Percentiles rank a stretch among this genome's conserved stretches.
Evolutionary conservation across 2,329 filamentous ascomycete species (phyloP).

Genomic region (Magnaporthales sp.): DNA sequence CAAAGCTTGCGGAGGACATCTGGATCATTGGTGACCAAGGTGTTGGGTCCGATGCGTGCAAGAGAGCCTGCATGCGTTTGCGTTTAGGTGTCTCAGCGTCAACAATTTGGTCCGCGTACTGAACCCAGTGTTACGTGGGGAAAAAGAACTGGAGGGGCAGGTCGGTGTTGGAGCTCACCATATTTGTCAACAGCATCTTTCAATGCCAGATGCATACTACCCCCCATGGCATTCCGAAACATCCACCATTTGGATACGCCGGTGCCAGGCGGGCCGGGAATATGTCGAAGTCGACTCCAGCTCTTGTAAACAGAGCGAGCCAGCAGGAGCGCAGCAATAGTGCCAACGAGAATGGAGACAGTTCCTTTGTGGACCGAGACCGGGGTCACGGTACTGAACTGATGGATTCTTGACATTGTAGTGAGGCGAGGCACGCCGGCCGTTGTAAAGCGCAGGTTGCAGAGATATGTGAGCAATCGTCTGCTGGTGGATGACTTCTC

Average conservation of each 20-base stretch:
- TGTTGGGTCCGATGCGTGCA: constrained; percentile 18
- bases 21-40: constrained; percentile 17
- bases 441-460: not conserved
- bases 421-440: not conserved
- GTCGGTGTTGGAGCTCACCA: constrained; percentile 11
- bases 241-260: constrained; percentile 20
- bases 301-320: constrained; percentile 11
- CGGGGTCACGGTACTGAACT: not conserved
- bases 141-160: constrained; percentile 4
- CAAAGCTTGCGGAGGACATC: constrained; percentile 20
- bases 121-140: constrained; percentile 6
- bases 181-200: constrained; percentile 16
- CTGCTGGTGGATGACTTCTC: not conserved
- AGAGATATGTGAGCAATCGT: not conserved
- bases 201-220: constrained; percentile 17
- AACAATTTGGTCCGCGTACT: constrained; percentile 6
- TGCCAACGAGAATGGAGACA: not conserved
- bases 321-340: constrained; percentile 5
- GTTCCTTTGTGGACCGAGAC: not conserved
- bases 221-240: constrained; percentile 18
- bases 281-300: constrained; percentile 17
- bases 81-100: constrained; percentile 6
- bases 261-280: constrained; percentile 16
- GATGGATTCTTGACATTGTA: constrained; percentile 2
- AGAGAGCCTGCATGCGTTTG: constrained; percentile 12